Conservation (phyloP, 2,329 filamentous ascomycete genomes). For the Aspergillus pseudoterreus region DNA sequence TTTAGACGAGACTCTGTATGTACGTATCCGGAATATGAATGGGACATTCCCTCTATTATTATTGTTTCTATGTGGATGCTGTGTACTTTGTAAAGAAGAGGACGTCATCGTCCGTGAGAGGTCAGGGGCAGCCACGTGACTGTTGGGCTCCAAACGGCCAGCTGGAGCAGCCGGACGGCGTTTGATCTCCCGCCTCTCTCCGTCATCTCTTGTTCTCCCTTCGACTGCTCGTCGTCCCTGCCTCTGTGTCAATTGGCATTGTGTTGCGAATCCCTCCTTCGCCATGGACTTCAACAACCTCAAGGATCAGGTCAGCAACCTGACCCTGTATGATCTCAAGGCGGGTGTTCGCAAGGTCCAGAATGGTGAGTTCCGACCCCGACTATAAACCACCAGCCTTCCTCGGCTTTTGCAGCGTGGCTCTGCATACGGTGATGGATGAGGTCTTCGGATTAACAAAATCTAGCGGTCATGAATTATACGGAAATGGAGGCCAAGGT, state of each 20-base stretch:
- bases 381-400: neutral
- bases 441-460: slow-evolving; percentile 14
- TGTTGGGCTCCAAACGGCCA: neutral
- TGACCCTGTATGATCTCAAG: slow-evolving; percentile 93
- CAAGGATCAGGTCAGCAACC: slow-evolving; percentile 82
- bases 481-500: slow-evolving; percentile 83
- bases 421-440: neutral
- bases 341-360: slow-evolving; percentile 92
- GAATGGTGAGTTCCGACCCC: slow-evolving; percentile 65
- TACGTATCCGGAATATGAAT: slow-evolving; percentile 14
- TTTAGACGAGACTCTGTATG: slow-evolving; percentile 20
- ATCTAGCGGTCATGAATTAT: slow-evolving; percentile 90
- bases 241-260: slow-evolving; percentile 7
- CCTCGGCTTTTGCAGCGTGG: neutral
- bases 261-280: slow-evolving; percentile 9
- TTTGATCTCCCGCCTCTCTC: slow-evolving; percentile 7
- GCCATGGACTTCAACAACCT: slow-evolving; percentile 82
- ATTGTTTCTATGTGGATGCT: no score
- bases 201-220: slow-evolving; percentile 2
- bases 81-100: no score
- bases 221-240: slow-evolving; percentile 1
- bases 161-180: neutral
- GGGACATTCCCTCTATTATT: neutral
- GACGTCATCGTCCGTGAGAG: no score
- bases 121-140: neutral